Evolutionary conservation across 495 filamentous ascomycete species (phyloP).

Genomic region (Durotheca rogersii): DNA sequence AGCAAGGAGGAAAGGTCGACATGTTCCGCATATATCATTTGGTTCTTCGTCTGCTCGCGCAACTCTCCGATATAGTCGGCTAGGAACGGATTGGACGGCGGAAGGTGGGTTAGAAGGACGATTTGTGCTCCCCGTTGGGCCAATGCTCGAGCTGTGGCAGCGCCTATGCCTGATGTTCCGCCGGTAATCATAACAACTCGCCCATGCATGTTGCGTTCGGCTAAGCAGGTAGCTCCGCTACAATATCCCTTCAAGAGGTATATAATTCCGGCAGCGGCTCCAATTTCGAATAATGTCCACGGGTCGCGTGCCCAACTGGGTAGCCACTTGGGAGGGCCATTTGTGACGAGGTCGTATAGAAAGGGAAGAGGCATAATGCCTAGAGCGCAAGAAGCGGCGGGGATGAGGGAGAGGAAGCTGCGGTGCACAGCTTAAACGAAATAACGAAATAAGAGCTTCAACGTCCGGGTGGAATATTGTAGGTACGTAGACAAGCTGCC

Average conservation of each 20-base stretch:
- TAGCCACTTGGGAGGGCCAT: constrained; percentile 65
- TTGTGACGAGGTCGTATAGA: constrained; percentile 57
- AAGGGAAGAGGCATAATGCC: constrained; percentile 86
- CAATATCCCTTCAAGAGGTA: constrained; percentile 75
- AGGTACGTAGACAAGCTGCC: too few relatives aligned
- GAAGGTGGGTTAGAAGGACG: constrained; percentile 81
- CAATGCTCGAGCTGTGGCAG: constrained; percentile 68
- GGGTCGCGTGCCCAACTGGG: constrained; percentile 55
- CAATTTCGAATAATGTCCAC: constrained; percentile 58
- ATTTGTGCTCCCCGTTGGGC: constrained; percentile 85
- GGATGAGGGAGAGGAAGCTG: background rate
- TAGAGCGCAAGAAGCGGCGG: constrained; percentile 90
- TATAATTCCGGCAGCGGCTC: constrained; percentile 60
- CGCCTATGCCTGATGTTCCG: constrained; percentile 91
- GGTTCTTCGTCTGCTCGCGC: constrained; percentile 74
- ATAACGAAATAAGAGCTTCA: too few relatives aligned
- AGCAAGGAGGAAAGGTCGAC: constrained; percentile 85
- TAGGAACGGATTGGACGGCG: constrained; percentile 80
- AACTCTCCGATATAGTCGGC: constrained; percentile 91
- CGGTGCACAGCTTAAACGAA: too few relatives aligned
- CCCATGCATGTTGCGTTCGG: constrained; percentile 86
- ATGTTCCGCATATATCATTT: constrained; percentile 91
- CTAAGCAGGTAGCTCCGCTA: constrained; percentile 68
- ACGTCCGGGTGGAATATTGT: too few relatives aligned
- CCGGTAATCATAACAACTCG: constrained; percentile 94